Base-by-base conservation (phyloP, 1,139 yeast species). In the Meyerozyma sp. region DNA sequence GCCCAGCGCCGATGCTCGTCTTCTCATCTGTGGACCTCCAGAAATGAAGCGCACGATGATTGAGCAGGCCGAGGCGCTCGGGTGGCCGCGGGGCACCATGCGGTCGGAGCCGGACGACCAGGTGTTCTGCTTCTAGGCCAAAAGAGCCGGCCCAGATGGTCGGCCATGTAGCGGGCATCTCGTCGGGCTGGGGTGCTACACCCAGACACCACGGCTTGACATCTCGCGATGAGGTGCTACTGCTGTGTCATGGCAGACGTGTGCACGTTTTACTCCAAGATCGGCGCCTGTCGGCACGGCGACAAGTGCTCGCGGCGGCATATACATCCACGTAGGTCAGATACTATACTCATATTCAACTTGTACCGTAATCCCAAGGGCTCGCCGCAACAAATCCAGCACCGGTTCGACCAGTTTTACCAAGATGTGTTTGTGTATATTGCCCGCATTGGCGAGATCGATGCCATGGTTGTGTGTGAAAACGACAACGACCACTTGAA, bases 211-310 rank as follows among this genome's bases (percentile, higher is more conserved):
- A 21, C 8, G 23, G 8, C 23, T 21, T 21, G 23, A 21, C 5
- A 21, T 21, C 23, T 21, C 23, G 23, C 23, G 23, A 21, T 21
- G 32, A 13, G 14, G 32, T 8, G 2, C 30, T 28, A 32, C n/a
- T n/a, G 18, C 13, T 14, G 35, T 10, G 5, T 14, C 37, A 34
- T 34, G 37, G 25, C 37, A 3, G 37, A 34, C 37, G 26, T 34
- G 21, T 72, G 81, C 53, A 60, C 71, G 6, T 91, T 91, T 61
- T 91, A 84, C 63, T 73, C 77, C 49, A 87, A 84, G 59, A 87
- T 90, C 36, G 98, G 98, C 1, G 95, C 96, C 0, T 91, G 98
- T 59, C 74, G 97, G 46, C 97, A 91, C 60, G 97, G 97, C 2
- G 93, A 84, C 48, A 84, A 82, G 55, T 91, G 98, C 58, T 83